Evolutionary conservation across 106 monocot genomes (phyloP).

Genomic region (Cymbidium sinense): DNA sequence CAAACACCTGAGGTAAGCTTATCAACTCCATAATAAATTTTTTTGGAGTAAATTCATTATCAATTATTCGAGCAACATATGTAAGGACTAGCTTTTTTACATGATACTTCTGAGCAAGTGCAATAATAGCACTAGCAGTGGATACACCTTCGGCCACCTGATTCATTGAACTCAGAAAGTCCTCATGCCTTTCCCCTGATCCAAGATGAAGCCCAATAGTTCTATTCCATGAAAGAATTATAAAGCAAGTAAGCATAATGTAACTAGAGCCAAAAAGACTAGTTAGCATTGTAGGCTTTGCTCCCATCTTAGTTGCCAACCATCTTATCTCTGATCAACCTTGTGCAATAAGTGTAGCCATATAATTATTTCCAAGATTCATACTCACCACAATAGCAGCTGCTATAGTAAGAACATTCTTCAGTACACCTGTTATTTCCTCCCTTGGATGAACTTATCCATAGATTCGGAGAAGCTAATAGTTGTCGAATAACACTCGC

Average conservation of each 20-base stretch:
- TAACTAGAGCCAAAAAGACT: conserved; percentile 95
- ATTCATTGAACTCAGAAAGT: conserved; percentile 87
- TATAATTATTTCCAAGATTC: conserved; percentile 97
- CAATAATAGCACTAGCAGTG: conserved; percentile 96
- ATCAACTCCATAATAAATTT: conserved; percentile 92
- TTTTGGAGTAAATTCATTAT: conserved; percentile 84
- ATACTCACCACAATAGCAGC: conserved; percentile 94
- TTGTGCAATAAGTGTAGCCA: conserved; percentile 95
- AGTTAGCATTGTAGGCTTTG: conserved; percentile 79
- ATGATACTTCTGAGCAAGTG: conserved; percentile 86
- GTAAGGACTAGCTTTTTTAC: conserved; percentile 95
- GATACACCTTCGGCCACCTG: conserved; percentile 99
- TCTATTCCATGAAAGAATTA: conserved; percentile 93
- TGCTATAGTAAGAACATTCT: conserved; percentile 97
- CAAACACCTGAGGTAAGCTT: conserved; percentile 98
- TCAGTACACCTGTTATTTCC: conserved; percentile 85
- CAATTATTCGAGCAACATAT: conserved; percentile 88
- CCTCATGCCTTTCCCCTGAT: conserved; percentile 87
- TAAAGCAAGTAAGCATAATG: conserved; percentile 98
- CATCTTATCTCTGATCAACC: conserved; percentile 98
- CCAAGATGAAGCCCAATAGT: conserved; percentile 89
- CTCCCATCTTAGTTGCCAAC: conserved; percentile 99
- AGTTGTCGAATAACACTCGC: too few relatives aligned
- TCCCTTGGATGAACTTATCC: too few relatives aligned
- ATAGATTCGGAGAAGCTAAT: too few relatives aligned